Conservation (phyloP, 1,139 yeast species). For the Debaryomyces sp. region DNA sequence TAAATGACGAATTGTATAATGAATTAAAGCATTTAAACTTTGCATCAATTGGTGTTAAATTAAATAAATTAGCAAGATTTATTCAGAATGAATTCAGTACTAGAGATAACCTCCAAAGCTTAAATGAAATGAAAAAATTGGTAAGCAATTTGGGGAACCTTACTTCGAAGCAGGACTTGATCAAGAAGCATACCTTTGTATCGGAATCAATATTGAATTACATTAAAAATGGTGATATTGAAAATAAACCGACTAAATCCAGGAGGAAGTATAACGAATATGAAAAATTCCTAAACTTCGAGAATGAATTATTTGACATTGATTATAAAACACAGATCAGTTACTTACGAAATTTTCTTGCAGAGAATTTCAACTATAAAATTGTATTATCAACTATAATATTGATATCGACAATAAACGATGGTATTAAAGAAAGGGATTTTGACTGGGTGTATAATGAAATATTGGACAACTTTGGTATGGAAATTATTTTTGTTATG, state of each 20-base stretch:
- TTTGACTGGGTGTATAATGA: constrained; percentile 51
- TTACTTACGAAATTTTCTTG: constrained; percentile 52
- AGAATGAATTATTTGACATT: constrained; percentile 68
- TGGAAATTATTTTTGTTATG: constrained; percentile 39
- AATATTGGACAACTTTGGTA: constrained; percentile 62
- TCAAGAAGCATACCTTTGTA: constrained; percentile 74
- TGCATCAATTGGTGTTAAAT: constrained; percentile 72
- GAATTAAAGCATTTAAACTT: constrained; percentile 71
- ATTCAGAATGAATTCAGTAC: constrained; percentile 71
- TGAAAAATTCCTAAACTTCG: constrained; percentile 63
- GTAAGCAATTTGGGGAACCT: constrained; percentile 71
- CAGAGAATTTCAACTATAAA: constrained; percentile 34
- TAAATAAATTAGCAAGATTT: constrained; percentile 70
- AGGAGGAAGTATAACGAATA: constrained; percentile 34
- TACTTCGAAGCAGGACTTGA: constrained; percentile 66
- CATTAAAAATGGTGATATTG: constrained; percentile 35
- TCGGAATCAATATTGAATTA: constrained; percentile 67
- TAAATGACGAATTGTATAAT: constrained; percentile 36
- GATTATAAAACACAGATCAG: constrained; percentile 57
- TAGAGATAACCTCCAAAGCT: constrained; percentile 48
- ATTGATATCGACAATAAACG: constrained; percentile 59
- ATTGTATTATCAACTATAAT: constrained; percentile 53
- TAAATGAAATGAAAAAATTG: constrained; percentile 69
- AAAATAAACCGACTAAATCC: constrained; percentile 25
- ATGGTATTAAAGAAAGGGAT: constrained; percentile 67